Evolutionary conservation across 345 rosid genomes (phyloP), one percentile per base, ranked within the genome.

Genomic region (Brassica juncea): DNA sequence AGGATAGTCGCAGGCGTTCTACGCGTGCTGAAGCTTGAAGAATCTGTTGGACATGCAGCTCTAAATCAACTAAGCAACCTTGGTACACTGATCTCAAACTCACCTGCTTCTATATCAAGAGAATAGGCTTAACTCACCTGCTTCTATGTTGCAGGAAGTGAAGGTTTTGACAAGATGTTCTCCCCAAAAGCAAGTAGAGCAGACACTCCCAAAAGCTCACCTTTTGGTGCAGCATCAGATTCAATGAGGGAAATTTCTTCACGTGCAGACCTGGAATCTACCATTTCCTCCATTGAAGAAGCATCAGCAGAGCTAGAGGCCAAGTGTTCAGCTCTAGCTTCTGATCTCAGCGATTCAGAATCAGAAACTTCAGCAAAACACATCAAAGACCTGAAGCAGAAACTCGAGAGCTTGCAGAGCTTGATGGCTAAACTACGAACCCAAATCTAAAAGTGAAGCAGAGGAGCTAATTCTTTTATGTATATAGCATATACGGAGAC

Each of bases 61-160:
- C 84, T 95, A 8, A 79, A 93, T 82, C 95, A 95, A 82, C 94
- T 95, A 39, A 88, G 90, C 94, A 95, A 90, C 84, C 93, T 95
- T 27, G 99, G 99, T 95, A 88, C 42, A 81, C 54, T 70, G 55
- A 52, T 68, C 73, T n/a, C 28, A 71, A 32, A 21, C 73, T 30
- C 66, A 8, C 47, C 60, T 70, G 59, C 68, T 27, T 49, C 44
- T 75, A 28, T 55, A 60, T 6, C 11, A 23, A 75, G 8, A 27
- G 2, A 10, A 14, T 37, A 57, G 42, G 21, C 21, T 19, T 19
- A 32, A 21, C 73, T 30, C 66, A 8, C 47, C 60, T 70, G 59
- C 68, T 27, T 49, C 44, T 75, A 28, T 62, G 31, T 60, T 89
- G 81, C 89, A 95, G 99, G 99, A 80, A 90, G 87, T 42, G 93